Evolutionary conservation across 129 eudicot species (phyloP).

Genomic region (Escallonia rubra): DNA sequence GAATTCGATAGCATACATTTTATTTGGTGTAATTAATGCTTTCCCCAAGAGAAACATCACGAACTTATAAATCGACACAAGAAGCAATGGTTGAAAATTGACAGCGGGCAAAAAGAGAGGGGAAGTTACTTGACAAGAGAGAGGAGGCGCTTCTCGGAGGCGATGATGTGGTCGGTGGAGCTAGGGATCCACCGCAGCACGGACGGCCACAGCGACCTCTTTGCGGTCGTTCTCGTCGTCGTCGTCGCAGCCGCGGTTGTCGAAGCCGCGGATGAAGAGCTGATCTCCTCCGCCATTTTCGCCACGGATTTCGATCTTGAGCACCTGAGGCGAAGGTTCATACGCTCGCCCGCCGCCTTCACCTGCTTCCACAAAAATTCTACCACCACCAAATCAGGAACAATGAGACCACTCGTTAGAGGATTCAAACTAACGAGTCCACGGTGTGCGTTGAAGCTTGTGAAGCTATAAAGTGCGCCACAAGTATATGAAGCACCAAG

Average conservation of each 20-base stretch:
- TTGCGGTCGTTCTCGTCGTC: conserved; percentile 13
- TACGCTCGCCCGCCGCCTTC: conserved; percentile 6
- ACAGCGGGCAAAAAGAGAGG: background rate
- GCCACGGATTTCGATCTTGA: conserved; percentile 14
- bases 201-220: conserved; percentile 56
- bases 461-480: too few species aligned
- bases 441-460: too few species aligned
- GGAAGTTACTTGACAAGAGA: conserved; percentile 67
- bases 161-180: conserved; percentile 81
- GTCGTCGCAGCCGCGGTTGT: conserved; percentile 24
- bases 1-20: too few species aligned
- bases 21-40: too few species aligned
- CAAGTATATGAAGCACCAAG: too few species aligned
- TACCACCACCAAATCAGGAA: too few species aligned
- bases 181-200: conserved; percentile 90
- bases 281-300: conserved; percentile 51
- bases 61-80: too few species aligned
- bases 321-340: conserved; percentile 26
- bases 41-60: too few species aligned
- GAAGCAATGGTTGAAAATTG: too few species aligned
- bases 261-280: conserved; percentile 26
- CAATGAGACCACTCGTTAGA: too few species aligned
- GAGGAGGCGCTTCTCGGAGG: conserved; percentile 90
- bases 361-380: too few species aligned
- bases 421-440: too few species aligned